A percentile compares a stretch with the other conserved stretches of the same genome.
These are phyloP conservation scores for Ophiosphaerella korrae DNA, from an alignment of 2,329 filamentous ascomycete species.

Conservation along the genomic window DNA sequence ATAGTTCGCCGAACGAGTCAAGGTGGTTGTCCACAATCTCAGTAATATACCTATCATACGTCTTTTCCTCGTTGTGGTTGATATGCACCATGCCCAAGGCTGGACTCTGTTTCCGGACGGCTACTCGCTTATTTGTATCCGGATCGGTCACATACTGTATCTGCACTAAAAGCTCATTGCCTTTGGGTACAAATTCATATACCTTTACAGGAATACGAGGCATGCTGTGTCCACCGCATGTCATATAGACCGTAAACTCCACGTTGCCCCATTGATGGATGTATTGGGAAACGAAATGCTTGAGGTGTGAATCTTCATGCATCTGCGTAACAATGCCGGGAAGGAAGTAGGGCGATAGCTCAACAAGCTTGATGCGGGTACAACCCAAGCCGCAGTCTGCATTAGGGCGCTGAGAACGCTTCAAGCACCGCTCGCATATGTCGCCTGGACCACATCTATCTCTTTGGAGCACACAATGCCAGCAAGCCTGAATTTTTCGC, in stretches of 20 bases:
- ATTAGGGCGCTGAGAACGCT: slow-evolving; percentile 46
- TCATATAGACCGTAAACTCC: slow-evolving; percentile 51
- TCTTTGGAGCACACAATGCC: slow-evolving; percentile 55
- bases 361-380: slow-evolving; percentile 53
- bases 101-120: slow-evolving; percentile 49
- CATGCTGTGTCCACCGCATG: slow-evolving; percentile 48
- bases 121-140: slow-evolving; percentile 36
- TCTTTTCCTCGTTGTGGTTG: slow-evolving; percentile 50
- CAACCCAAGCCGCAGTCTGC: slow-evolving; percentile 52
- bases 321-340: slow-evolving; percentile 49
- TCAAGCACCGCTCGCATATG: slow-evolving; percentile 47
- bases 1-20: slow-evolving; percentile 49
- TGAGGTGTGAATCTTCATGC: slow-evolving; percentile 51
- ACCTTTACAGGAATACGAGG: slow-evolving; percentile 53
- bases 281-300: slow-evolving; percentile 46
- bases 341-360: slow-evolving; percentile 51
- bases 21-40: slow-evolving; percentile 50
- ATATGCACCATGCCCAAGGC: slow-evolving; percentile 54
- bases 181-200: slow-evolving; percentile 53
- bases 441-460: slow-evolving; percentile 52
- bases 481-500: slow-evolving; percentile 55
- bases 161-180: slow-evolving; percentile 47
- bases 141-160: slow-evolving; percentile 51
- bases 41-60: slow-evolving; percentile 53
- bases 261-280: slow-evolving; percentile 45